phyloP scores from a whole-genome alignment of 306 rosid genomes.

The Dalbergia cochinchinensis region DNA sequence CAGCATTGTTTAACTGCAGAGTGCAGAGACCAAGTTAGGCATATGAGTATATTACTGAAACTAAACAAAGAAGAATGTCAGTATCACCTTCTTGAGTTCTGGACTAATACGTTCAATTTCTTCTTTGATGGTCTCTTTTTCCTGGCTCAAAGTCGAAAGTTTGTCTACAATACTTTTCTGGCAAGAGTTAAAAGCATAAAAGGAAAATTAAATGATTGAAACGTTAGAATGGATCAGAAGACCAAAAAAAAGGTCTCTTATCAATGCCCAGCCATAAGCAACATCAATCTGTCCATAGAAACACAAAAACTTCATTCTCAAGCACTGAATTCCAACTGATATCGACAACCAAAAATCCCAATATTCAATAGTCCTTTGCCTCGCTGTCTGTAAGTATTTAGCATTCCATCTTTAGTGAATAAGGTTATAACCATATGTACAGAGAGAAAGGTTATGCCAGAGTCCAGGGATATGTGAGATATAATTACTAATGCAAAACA shows the following conservation, averaged over 20 bases:
- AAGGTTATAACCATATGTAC: neutral
- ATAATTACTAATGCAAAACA: neutral
- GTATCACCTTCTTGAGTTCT: conserved; percentile 76
- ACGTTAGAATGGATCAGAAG: conserved; percentile 33
- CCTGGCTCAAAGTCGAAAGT: conserved; percentile 71
- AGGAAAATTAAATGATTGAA: conserved; percentile 30
- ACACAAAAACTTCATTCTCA: neutral
- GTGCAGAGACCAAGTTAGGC: conserved; percentile 30
- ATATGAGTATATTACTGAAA: conserved; percentile 26
- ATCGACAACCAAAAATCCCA: neutral
- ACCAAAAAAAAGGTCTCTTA: conserved; percentile 25
- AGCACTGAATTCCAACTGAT: conserved; percentile 27
- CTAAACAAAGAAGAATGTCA: conserved; percentile 38
- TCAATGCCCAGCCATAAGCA: conserved; percentile 31
- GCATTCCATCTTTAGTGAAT: neutral
- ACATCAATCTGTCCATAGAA: conserved; percentile 28
- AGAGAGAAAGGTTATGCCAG: conserved; percentile 4
- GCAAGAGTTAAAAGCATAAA: conserved; percentile 30
- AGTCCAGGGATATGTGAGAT: neutral
- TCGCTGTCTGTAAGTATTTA: neutral
- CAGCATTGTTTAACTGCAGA: conserved; percentile 67
- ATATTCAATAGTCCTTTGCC: neutral
- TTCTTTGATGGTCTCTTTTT: conserved; percentile 72
- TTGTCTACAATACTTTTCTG: conserved; percentile 95
- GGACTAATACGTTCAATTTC: conserved; percentile 86